phyloP scores from a whole-genome alignment of 2,329 filamentous ascomycete species.

The Coniella vitis region DNA sequence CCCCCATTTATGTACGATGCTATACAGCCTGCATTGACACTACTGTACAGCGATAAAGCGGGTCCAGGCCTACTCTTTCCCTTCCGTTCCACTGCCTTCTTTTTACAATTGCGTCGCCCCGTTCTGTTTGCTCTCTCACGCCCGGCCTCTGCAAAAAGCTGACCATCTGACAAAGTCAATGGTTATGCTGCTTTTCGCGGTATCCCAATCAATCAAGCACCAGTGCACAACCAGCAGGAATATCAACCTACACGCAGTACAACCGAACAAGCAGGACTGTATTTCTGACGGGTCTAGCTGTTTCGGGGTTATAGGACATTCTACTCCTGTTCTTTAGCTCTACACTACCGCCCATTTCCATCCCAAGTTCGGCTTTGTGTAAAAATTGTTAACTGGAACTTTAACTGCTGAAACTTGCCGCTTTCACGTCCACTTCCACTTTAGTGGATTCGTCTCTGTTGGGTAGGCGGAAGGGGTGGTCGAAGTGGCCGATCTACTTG shows the following conservation, averaged over 20 bases:
- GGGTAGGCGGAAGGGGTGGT: too few species aligned
- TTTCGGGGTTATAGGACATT: conserved; percentile 5
- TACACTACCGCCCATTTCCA: too few species aligned
- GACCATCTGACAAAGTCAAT: not conserved
- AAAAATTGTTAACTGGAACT: too few species aligned
- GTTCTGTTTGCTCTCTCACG: conserved; percentile 2
- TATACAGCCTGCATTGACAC: conserved; percentile 1
- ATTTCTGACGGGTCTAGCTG: conserved; percentile 1
- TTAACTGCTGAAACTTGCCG: too few species aligned
- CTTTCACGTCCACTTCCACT: not conserved
- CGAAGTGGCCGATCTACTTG: too few species aligned
- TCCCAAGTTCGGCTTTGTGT: too few species aligned
- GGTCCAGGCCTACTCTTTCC: conserved; percentile 6
- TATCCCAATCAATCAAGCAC: not conserved
- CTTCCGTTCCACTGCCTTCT: conserved; percentile 2
- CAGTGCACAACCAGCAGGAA: too few species aligned
- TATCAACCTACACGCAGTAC: too few species aligned
- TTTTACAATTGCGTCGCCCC: not conserved
- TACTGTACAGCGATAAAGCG: conserved; percentile 7
- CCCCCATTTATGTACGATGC: conserved; percentile 2
- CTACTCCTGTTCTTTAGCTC: too few species aligned
- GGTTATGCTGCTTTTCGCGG: not conserved
- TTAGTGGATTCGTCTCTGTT: not conserved
- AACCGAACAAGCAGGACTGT: not conserved
- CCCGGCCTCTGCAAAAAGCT: not conserved